Conservation (phyloP, 306 rosid genomes). For the Nissolia schottii region DNA sequence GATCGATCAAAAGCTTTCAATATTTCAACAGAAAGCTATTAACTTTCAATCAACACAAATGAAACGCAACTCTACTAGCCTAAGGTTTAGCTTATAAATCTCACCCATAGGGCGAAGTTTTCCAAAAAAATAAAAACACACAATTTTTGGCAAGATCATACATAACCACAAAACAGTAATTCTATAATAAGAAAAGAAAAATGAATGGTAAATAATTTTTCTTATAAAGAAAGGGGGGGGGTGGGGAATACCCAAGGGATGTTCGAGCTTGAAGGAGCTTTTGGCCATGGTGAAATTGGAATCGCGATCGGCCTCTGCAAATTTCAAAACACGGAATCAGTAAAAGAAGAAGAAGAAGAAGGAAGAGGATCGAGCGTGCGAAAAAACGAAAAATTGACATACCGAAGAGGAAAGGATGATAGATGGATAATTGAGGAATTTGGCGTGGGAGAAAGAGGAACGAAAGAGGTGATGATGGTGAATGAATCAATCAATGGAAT, state of each 20-base stretch:
- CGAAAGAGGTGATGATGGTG: not conserved
- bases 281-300: constrained; percentile 42
- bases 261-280: constrained; percentile 64
- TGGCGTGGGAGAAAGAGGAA: not conserved
- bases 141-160: not conserved
- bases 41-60: not conserved
- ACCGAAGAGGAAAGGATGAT: constrained; percentile 28
- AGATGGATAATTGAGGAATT: not conserved
- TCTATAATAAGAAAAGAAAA: not conserved
- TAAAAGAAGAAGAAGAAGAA: not conserved
- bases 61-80: not conserved
- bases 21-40: not conserved
- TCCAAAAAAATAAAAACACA: not conserved
- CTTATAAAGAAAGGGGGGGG: not conserved
- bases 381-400: constrained; percentile 15
- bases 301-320: constrained; percentile 34
- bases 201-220: not conserved
- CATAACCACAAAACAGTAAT: not conserved
- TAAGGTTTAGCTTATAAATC: not conserved
- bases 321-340: constrained; percentile 30
- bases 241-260: constrained; percentile 47
- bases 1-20: not conserved
- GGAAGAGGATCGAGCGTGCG: not conserved
- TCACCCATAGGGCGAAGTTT: not conserved
- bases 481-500: not conserved